Base-by-base conservation (phyloP, 495 filamentous ascomycete genomes). In the Penicillium cosmopolitanum region DNA sequence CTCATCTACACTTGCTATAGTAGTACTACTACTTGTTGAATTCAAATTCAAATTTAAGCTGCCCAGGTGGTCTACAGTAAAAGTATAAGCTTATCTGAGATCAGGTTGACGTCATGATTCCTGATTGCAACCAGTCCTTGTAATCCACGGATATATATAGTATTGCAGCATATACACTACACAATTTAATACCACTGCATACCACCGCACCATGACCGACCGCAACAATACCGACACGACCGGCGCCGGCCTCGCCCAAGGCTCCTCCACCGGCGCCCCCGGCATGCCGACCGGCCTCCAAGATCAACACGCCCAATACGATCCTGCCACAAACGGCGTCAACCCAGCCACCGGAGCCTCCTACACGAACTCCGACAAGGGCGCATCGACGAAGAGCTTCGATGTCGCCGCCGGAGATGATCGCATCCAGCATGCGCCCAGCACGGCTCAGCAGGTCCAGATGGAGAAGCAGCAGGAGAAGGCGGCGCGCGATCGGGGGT, bases 261-360 rank as follows among this genome's bases (percentile, higher is more conserved):
- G 65, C 10, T 71, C 73, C 1, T 76, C 73, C 15, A 74, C 71
- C 10, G 73, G 73, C 0, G 62, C 71, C 4, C 64, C 69, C 3
- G 71, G 69, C 8, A 42, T 57, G 9, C 69, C 72, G 4, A 55
- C 65, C 0, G 55, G 53, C 10, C 16, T 56, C 1, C 42, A 47
- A 10, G 70, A 71, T 46, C 21, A 56, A 4, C 66, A 59, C 48
- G 53, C 64, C 0, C 46, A 63, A 8, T 73, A 73, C 44, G 53
- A 73, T n/a, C 66, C 63, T 18, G 11, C 51, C 7, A 61, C 57
- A 0, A 63, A 58, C 3, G 64, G 63, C 1, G 68, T 62, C 47
- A 76, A 76, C 42, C 50, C 69, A 5, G 57, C 73, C 9, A 76
- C 69, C 1, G 73, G 73, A 1, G 50, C 66, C 9, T 46, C 61